Evolutionary conservation across 176 grass and related monocot species (phyloP).

Genomic region (Elaeis guineensis): DNA sequence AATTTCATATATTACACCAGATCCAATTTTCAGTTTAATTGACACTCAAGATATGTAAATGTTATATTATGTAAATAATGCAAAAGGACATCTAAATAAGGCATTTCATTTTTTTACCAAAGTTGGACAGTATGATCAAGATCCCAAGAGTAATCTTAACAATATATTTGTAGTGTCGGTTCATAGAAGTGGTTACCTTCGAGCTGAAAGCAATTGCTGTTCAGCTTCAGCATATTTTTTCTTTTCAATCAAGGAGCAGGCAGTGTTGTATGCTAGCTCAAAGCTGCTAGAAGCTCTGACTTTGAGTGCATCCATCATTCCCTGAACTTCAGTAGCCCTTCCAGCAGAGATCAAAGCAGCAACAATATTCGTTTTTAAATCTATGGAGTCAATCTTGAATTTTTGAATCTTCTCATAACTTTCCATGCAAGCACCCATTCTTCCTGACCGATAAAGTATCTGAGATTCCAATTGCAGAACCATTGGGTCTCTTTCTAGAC

Average conservation of each 20-base stretch:
- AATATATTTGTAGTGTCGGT: not conserved
- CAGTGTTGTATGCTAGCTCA: slow-evolving; percentile 89
- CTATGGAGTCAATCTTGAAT: slow-evolving; percentile 70
- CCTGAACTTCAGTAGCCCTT: slow-evolving; percentile 68
- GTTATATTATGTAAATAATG: too few relatives aligned
- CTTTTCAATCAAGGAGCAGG: slow-evolving; percentile 81
- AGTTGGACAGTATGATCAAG: too few relatives aligned
- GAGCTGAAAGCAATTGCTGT: slow-evolving; percentile 66
- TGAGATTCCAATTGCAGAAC: slow-evolving; percentile 88
- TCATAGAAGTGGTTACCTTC: slow-evolving; percentile 42
- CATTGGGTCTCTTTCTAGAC: slow-evolving; percentile 50
- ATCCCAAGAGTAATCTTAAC: too few relatives aligned
- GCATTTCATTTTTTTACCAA: too few relatives aligned
- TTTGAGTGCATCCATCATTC: slow-evolving; percentile 59
- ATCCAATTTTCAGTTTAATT: too few relatives aligned
- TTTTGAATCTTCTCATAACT: slow-evolving; percentile 86
- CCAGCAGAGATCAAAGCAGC: slow-evolving; percentile 75
- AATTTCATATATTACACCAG: too few relatives aligned
- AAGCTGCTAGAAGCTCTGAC: slow-evolving; percentile 67
- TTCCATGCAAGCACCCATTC: slow-evolving; percentile 77
- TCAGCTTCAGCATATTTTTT: slow-evolving; percentile 83
- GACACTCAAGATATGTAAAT: too few relatives aligned
- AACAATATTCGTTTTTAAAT: slow-evolving; percentile 83
- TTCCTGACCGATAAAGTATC: slow-evolving; percentile 78
- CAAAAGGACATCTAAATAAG: too few relatives aligned